A percentile compares a stretch with the other conserved stretches of the same genome.
Conservation (phyloP, 306 rosid genomes). For the Vicia sativa region DNA sequence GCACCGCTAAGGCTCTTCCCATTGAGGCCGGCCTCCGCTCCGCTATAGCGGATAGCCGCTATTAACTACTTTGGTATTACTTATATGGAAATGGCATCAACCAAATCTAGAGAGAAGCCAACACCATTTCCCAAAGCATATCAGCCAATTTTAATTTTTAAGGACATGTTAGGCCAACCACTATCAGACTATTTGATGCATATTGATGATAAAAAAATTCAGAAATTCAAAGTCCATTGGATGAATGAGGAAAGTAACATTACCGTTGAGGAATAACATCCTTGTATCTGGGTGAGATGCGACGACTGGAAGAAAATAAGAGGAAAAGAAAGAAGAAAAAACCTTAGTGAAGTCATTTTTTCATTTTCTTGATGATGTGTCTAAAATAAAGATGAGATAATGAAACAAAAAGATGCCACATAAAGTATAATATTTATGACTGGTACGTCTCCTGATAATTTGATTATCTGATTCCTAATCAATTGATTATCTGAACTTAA, state of each 20-base stretch:
- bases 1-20: no score
- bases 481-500: background rate
- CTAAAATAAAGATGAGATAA: slow-evolving; percentile 15
- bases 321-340: slow-evolving; percentile 1
- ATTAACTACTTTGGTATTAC: background rate
- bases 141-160: background rate
- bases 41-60: no score
- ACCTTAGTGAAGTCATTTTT: slow-evolving; percentile 15
- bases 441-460: no score
- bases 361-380: slow-evolving; percentile 8
- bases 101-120: slow-evolving; percentile 16
- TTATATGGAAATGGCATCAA: slow-evolving; percentile 5
- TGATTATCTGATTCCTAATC: no score
- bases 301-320: slow-evolving; percentile 70
- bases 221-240: slow-evolving; percentile 31
- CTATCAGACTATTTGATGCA: slow-evolving; percentile 12
- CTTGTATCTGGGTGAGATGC: slow-evolving; percentile 92
- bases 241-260: slow-evolving; percentile 41
- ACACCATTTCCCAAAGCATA: slow-evolving; percentile 19
- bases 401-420: slow-evolving; percentile 7
- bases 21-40: no score
- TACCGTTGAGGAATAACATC: slow-evolving; percentile 90
- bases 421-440: background rate
- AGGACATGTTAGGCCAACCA: slow-evolving; percentile 2
- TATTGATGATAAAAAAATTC: slow-evolving; percentile 22